Conservation (phyloP, 164 flowering plant species). For the Magnolia sinica region DNA sequence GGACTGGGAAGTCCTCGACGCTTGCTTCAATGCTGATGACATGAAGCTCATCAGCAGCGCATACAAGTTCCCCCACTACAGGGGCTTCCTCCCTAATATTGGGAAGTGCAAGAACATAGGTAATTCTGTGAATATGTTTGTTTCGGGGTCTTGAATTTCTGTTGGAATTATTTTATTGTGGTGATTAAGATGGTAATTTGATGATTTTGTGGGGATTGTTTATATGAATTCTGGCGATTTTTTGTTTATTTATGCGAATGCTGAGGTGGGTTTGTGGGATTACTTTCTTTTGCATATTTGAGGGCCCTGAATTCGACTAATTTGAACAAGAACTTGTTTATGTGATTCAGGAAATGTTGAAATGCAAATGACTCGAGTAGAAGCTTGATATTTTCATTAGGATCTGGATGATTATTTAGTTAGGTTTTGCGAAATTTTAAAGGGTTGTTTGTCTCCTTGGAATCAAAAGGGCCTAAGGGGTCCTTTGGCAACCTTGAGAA, state of each 20-base stretch:
- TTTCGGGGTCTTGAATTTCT: not conserved
- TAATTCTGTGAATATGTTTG: constrained; percentile 12
- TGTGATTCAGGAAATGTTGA: no score
- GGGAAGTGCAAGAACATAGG: constrained; percentile 84
- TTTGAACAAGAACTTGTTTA: no score
- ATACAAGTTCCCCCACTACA: constrained; percentile 59
- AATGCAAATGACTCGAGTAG: no score
- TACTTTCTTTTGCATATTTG: not conserved
- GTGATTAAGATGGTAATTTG: not conserved
- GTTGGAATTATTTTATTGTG: not conserved
- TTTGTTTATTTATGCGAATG: not conserved
- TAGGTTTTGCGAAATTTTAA: no score
- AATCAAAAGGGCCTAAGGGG: no score
- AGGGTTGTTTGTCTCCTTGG: no score
- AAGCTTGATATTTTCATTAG: no score
- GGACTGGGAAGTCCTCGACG: constrained; percentile 82
- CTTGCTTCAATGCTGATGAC: constrained; percentile 92
- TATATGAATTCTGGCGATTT: not conserved
- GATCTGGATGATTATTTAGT: no score
- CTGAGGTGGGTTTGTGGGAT: not conserved
- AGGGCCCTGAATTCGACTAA: no score
- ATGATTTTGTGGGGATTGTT: not conserved
- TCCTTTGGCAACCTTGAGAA: no score
- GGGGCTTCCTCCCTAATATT: constrained; percentile 72
- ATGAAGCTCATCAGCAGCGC: constrained; percentile 78